Evolutionary conservation across 306 rosid genomes (phyloP).

Genomic region (Prunus mongolica): DNA sequence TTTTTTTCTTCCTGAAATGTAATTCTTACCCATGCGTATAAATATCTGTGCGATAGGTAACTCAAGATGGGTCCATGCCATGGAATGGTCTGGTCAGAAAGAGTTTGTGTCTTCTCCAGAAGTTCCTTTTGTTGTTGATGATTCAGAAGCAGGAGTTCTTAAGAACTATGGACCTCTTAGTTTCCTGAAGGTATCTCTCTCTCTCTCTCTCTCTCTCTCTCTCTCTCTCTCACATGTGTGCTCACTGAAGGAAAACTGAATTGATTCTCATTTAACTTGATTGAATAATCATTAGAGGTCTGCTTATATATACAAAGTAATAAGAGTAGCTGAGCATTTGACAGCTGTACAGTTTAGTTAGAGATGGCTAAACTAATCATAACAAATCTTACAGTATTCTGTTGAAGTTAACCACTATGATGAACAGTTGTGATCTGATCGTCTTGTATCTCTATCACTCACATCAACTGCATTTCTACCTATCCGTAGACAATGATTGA

Average conservation of each 20-base stretch:
- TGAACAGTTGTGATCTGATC: too few relatives aligned
- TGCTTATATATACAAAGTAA: too few relatives aligned
- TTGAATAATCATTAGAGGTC: too few relatives aligned
- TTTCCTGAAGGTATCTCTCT: slow-evolving; percentile 77
- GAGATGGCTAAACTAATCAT: too few relatives aligned
- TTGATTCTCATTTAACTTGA: too few relatives aligned
- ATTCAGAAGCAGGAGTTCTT: slow-evolving; percentile 76
- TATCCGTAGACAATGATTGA: slow-evolving; percentile 8
- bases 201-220: background rate
- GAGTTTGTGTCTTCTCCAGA: slow-evolving; percentile 65
- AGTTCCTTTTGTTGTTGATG: slow-evolving; percentile 67
- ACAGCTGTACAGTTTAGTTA: too few relatives aligned
- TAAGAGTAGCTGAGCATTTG: too few relatives aligned
- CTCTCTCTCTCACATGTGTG: background rate
- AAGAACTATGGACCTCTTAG: slow-evolving; percentile 79
- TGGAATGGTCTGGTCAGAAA: slow-evolving; percentile 95
- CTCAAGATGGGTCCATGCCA: slow-evolving; percentile 96
- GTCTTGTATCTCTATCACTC: background rate
- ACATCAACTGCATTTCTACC: background rate
- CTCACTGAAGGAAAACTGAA: too few relatives aligned
- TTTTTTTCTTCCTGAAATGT: background rate
- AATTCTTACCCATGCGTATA: slow-evolving; percentile 11
- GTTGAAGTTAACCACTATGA: too few relatives aligned
- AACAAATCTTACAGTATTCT: too few relatives aligned
- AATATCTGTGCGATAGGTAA: slow-evolving; percentile 57